Conservation (phyloP, 164 flowering plant species). For the Macadamia integrifolia region DNA sequence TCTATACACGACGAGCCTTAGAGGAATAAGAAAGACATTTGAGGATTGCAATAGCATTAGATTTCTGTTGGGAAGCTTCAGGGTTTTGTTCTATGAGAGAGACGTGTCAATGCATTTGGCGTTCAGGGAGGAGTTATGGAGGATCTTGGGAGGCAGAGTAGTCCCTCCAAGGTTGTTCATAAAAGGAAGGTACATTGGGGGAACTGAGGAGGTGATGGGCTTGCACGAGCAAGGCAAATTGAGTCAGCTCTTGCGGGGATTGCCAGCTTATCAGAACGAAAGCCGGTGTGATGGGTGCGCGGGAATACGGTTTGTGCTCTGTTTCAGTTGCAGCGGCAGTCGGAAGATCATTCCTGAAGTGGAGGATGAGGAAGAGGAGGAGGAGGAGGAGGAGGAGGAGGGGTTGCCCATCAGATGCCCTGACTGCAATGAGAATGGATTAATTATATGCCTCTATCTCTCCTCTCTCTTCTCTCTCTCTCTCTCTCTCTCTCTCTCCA, state of each 20-base stretch:
- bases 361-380: no score
- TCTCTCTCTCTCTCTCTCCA: no score
- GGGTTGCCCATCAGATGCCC: conserved; percentile 30
- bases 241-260: conserved; percentile 45
- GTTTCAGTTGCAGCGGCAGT: conserved; percentile 70
- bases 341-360: conserved; percentile 31
- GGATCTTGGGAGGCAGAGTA: conserved; percentile 45
- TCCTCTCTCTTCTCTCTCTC: no score
- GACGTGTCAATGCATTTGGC: conserved; percentile 79
- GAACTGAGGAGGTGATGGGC: conserved; percentile 65
- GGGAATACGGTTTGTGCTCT: conserved; percentile 50
- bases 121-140: conserved; percentile 70
- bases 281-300: conserved; percentile 46
- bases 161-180: conserved; percentile 79
- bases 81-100: conserved; percentile 47
- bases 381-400: conserved; percentile 7
- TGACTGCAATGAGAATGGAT: conserved; percentile 80
- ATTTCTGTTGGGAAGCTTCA: conserved; percentile 48
- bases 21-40: conserved; percentile 74
- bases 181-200: conserved; percentile 74
- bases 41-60: conserved; percentile 57
- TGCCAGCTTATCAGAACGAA: conserved; percentile 22
- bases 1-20: conserved; percentile 69
- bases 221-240: conserved; percentile 79
- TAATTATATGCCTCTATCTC: conserved; percentile 40